Evolutionary conservation across 176 grass and related monocot species (phyloP), one percentile per base, ranked within the genome.

Genomic region (Rhynchospora tenuis): DNA sequence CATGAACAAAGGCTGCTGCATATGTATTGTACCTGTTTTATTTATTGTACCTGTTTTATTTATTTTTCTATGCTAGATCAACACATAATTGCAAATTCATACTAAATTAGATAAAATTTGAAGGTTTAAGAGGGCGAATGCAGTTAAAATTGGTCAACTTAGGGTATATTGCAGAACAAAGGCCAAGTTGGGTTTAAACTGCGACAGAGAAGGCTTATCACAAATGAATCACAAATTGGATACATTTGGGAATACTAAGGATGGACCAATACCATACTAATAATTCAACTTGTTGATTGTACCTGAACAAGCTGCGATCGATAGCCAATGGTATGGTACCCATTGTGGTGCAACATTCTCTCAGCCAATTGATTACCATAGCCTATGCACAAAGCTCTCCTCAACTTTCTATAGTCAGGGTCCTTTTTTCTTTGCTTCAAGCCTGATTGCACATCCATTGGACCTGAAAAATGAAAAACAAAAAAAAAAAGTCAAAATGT

Each of bases 351-450:
- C 19, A 94, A 65, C 95, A 94, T 98, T 78, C 88, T 91, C 78
- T 98, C 95, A 84, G 90, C 92, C 45, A 98, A 76, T 83, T 98
- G 95, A 84, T 98, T 94, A 69, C 95, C 92, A 86, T 98, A 98
- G 43, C 95, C 95, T 33, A 86, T 62, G 54, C 92, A 98, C 14
- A 98, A 85, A 83, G 92, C 92, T 90, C 67, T 94, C 61, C 95
- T 93, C 82, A 98, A 81, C 75, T 93, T 94, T 87, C 88, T 83
- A 73, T 98, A 98, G 51, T 90, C 87, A 79, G 74, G 87, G 50
- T 98, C 90, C 81, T 61, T 90, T 59, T 91, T 94, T 79, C 68
- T 56, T 31, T 82, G 84, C 81, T 75, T 88, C 67, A 84, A 54
- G 48, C 87, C 87, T 75, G 87, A 78, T 82, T 91, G 71, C 57